Conservation (phyloP, 345 rosid species). For the Arabis hirsuta region DNA sequence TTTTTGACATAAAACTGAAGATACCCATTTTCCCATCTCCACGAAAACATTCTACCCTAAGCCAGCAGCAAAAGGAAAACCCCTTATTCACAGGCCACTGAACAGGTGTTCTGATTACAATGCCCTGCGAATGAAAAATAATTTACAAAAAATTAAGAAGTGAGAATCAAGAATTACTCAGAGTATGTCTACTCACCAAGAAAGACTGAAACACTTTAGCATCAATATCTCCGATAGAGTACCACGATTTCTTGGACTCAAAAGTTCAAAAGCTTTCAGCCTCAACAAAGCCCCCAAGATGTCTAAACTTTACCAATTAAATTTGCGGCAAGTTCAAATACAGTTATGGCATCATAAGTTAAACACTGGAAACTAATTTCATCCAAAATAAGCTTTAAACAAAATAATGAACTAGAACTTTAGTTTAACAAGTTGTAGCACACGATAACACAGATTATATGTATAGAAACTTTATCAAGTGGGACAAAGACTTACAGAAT, state of each 20-base stretch:
- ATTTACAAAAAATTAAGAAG: slow-evolving; percentile 18
- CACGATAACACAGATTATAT: slow-evolving; percentile 3
- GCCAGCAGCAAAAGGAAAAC: slow-evolving; percentile 96
- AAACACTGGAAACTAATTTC: slow-evolving; percentile 13
- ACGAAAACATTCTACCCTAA: slow-evolving; percentile 87
- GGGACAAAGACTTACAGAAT: slow-evolving; percentile 71
- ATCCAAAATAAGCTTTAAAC: slow-evolving; percentile 13
- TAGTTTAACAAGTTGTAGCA: slow-evolving; percentile 8
- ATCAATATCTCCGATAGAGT: slow-evolving; percentile 29
- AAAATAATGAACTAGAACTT: background rate
- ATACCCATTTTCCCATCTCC: slow-evolving; percentile 76
- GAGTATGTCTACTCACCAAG: slow-evolving; percentile 29
- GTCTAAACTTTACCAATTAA: slow-evolving; percentile 25
- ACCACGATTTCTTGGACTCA: slow-evolving; percentile 19
- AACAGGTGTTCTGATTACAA: slow-evolving; percentile 74
- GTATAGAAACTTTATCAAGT: slow-evolving; percentile 23
- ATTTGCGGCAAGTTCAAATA: slow-evolving; percentile 16
- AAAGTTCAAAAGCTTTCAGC: slow-evolving; percentile 19
- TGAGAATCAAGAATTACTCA: slow-evolving; percentile 11
- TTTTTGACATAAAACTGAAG: slow-evolving; percentile 85
- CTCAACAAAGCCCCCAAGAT: slow-evolving; percentile 8
- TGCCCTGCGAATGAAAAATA: slow-evolving; percentile 61
- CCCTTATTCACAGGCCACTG: slow-evolving; percentile 95
- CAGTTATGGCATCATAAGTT: slow-evolving; percentile 14
- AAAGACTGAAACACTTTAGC: slow-evolving; percentile 27